Conservation (phyloP, 2,329 filamentous ascomycete species). For the Sphaceloma murrayae region DNA sequence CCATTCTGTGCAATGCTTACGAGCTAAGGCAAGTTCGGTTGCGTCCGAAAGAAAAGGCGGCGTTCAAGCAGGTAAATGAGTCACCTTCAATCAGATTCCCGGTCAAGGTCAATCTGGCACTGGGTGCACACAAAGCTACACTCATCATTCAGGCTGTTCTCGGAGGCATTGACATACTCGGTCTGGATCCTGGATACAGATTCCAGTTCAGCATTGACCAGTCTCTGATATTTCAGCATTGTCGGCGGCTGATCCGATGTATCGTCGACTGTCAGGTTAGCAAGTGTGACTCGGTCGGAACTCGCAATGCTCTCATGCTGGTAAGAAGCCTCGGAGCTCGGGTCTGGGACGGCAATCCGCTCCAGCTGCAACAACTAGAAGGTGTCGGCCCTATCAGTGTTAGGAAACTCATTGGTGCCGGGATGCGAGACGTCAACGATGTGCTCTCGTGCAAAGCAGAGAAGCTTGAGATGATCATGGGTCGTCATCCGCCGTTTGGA, state of each 20-base stretch:
- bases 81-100: slow-evolving; percentile 59
- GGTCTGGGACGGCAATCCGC: slow-evolving; percentile 71
- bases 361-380: slow-evolving; percentile 75
- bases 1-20: slow-evolving; percentile 53
- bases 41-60: slow-evolving; percentile 56
- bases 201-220: slow-evolving; percentile 53
- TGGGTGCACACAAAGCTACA: slow-evolving; percentile 64
- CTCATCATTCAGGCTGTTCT: slow-evolving; percentile 69
- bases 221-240: slow-evolving; percentile 54
- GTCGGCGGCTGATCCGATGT: slow-evolving; percentile 62
- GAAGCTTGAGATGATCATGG: slow-evolving; percentile 66
- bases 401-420: slow-evolving; percentile 61
- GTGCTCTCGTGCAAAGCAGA: slow-evolving; percentile 57
- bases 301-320: slow-evolving; percentile 64
- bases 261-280: slow-evolving; percentile 63
- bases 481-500: slow-evolving; percentile 76
- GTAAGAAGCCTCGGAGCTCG: slow-evolving; percentile 65
- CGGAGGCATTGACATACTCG: slow-evolving; percentile 53
- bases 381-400: slow-evolving; percentile 67
- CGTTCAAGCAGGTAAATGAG: slow-evolving; percentile 65
- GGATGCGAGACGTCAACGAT: slow-evolving; percentile 61
- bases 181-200: slow-evolving; percentile 48
- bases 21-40: slow-evolving; percentile 68
- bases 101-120: slow-evolving; percentile 56
- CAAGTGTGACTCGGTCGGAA: slow-evolving; percentile 55